A percentile compares a stretch with the other conserved stretches of the same genome.
Evolutionary conservation across 1,284 basidiomycete genomes (phyloP).

Genomic region (Anthracocystis panici-leucophaei): DNA sequence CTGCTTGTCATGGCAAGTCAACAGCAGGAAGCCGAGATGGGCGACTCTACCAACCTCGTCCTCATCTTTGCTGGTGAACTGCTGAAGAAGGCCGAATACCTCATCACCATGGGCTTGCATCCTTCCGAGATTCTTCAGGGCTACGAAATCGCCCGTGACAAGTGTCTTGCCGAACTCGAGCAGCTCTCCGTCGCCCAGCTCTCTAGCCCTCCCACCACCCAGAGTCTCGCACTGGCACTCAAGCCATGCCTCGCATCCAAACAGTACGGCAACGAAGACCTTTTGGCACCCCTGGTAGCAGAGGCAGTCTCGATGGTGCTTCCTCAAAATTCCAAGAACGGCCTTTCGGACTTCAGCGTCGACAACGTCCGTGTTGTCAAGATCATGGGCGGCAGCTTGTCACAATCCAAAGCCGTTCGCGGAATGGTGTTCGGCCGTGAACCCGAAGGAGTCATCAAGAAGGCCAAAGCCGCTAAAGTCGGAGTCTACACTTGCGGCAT

Average conservation of each 20-base stretch:
- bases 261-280: slow-evolving; percentile 93
- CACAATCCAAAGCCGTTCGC: slow-evolving; percentile 86
- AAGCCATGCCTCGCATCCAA: slow-evolving; percentile 95
- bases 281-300: slow-evolving; percentile 85
- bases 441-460: slow-evolving; percentile 86
- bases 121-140: slow-evolving; percentile 89
- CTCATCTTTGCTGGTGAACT: slow-evolving; percentile 96
- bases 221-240: slow-evolving; percentile 83
- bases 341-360: slow-evolving; percentile 72
- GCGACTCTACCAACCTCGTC: slow-evolving; percentile 95
- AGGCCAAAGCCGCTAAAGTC: slow-evolving; percentile 73
- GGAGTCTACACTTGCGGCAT: slow-evolving; percentile 93
- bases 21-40: slow-evolving; percentile 96
- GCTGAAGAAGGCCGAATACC: slow-evolving; percentile 90
- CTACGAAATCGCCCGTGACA: slow-evolving; percentile 91
- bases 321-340: slow-evolving; percentile 71
- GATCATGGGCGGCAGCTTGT: slow-evolving; percentile 92
- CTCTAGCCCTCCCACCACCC: slow-evolving; percentile 81
- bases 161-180: slow-evolving; percentile 88
- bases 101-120: slow-evolving; percentile 95
- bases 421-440: slow-evolving; percentile 99
- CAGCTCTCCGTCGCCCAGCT: slow-evolving; percentile 72
- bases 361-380: slow-evolving; percentile 99
- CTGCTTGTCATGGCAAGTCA: slow-evolving; percentile 96
- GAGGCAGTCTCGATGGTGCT: slow-evolving; percentile 78